These are phyloP conservation scores for Gardenia jasminoides DNA, from an alignment of 257 asterid species.

Conservation along the genomic window DNA sequence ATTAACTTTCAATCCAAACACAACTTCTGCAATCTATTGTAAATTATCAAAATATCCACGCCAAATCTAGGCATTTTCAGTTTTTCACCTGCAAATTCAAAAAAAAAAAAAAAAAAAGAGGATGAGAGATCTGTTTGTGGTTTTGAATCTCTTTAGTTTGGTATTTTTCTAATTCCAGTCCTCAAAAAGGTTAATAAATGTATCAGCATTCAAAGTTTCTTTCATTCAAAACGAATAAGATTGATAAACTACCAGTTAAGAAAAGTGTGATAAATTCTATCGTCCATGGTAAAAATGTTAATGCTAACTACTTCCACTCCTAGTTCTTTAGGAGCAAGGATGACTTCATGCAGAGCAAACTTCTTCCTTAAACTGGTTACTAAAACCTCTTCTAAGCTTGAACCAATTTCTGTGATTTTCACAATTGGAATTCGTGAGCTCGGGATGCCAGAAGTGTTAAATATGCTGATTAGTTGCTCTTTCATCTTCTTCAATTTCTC, in stretches of 20 bases:
- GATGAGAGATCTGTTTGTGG: background rate
- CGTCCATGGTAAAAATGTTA: slow-evolving; percentile 14
- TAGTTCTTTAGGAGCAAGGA: slow-evolving; percentile 33
- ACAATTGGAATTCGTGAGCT: slow-evolving; percentile 18
- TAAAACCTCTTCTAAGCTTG: slow-evolving; percentile 39
- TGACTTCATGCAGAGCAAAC: slow-evolving; percentile 22
- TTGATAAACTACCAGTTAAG: slow-evolving; percentile 13
- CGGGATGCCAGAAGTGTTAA: background rate
- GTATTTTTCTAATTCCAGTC: background rate
- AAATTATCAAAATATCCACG: slow-evolving; percentile 18
- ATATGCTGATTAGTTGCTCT: background rate
- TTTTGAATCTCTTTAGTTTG: background rate
- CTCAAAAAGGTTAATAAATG: no score
- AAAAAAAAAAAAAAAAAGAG: background rate
- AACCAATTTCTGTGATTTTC: slow-evolving; percentile 29
- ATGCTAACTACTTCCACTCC: slow-evolving; percentile 40
- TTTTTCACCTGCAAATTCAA: slow-evolving; percentile 23
- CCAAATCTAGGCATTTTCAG: slow-evolving; percentile 25
- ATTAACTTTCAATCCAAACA: no score
- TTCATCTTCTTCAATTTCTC: slow-evolving; percentile 34
- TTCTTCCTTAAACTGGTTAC: slow-evolving; percentile 25
- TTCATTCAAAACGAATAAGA: no score
- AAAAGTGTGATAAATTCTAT: slow-evolving; percentile 25
- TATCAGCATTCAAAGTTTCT: background rate
- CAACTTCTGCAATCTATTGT: slow-evolving; percentile 16